phyloP scores from a whole-genome alignment of 768 basidiomycete species.

The Rickenella mellea region DNA sequence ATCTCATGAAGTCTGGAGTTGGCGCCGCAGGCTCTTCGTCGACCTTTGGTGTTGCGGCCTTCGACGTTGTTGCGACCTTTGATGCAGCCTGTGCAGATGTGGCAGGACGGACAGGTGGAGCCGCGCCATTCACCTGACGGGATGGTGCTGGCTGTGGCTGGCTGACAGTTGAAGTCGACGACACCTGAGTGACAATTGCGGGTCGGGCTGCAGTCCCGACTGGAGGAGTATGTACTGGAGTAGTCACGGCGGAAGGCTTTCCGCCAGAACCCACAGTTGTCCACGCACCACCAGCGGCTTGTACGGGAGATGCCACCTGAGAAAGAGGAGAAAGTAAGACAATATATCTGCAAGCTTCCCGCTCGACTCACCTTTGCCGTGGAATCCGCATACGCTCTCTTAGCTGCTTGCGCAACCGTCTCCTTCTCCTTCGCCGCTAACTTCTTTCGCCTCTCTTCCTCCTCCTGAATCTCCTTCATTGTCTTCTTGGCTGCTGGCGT shows the following conservation, averaged over 20 bases:
- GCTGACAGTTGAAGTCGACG: constrained; percentile 17
- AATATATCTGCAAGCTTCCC: constrained; percentile 4
- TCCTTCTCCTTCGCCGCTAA: constrained; percentile 47
- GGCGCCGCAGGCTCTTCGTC: constrained; percentile 64
- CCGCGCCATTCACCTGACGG: constrained; percentile 28
- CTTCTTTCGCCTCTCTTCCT: constrained; percentile 74
- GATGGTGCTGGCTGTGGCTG: constrained; percentile 17
- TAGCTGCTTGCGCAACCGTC: constrained; percentile 41
- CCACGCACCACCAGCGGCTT: constrained; percentile 53
- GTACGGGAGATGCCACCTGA: constrained; percentile 19
- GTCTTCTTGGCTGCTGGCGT: constrained; percentile 66
- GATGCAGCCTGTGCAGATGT: constrained; percentile 23
- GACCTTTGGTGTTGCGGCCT: constrained; percentile 24
- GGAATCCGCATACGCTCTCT: constrained; percentile 72
- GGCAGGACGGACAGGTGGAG: constrained; percentile 25
- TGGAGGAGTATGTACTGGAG: constrained; percentile 20
- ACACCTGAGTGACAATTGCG: constrained; percentile 16
- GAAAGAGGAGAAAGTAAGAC: constrained; percentile 5
- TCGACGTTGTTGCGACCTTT: constrained; percentile 16
- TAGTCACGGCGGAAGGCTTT: constrained; percentile 33
- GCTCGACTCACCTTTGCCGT: constrained; percentile 51
- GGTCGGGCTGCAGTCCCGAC: constrained; percentile 24
- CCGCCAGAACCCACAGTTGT: constrained; percentile 79
- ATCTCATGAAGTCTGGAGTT: constrained; percentile 85
- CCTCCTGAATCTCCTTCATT: constrained; percentile 98